Evolutionary conservation across 176 grass and related monocot genomes (phyloP).

Genomic region (Juncus inflexus): DNA sequence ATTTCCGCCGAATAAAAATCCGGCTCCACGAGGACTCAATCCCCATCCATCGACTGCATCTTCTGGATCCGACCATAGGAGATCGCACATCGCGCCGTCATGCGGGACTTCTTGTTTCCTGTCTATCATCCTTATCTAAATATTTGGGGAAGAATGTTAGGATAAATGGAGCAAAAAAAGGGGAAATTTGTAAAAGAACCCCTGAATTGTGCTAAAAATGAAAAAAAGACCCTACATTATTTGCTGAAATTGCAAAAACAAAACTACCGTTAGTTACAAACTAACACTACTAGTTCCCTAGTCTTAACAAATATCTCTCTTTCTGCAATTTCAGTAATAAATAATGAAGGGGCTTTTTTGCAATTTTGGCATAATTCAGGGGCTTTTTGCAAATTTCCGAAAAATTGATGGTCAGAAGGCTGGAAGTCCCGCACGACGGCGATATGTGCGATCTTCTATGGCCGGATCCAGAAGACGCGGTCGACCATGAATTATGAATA

Average conservation of each 20-base stretch:
- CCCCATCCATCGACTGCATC: conserved; percentile 93
- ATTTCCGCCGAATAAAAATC: conserved; percentile 88
- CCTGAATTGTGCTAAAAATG: no score
- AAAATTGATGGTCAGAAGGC: no score
- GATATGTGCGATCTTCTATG: no score
- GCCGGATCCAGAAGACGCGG: no score
- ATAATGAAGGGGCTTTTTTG: no score
- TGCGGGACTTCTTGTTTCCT: conserved; percentile 99
- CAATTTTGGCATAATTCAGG: no score
- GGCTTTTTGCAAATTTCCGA: no score
- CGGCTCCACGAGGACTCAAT: conserved; percentile 92
- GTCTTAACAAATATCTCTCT: background rate
- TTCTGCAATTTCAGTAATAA: background rate
- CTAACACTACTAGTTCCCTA: background rate
- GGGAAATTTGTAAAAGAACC: no score
- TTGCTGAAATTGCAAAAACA: no score
- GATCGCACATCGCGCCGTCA: conserved; percentile 98
- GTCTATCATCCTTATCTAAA: conserved; percentile 95
- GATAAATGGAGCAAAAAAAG: background rate
- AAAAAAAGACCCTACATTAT: no score
- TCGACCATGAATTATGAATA: no score
- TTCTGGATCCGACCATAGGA: conserved; percentile 98
- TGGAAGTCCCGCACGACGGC: no score
- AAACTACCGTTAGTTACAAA: background rate
- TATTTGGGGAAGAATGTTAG: background rate